Percentiles rank a stretch among this genome's conserved stretches.
Evolutionary conservation across 805 yeast genomes (phyloP).

Genomic region (Saccharomycopsis sp.): DNA sequence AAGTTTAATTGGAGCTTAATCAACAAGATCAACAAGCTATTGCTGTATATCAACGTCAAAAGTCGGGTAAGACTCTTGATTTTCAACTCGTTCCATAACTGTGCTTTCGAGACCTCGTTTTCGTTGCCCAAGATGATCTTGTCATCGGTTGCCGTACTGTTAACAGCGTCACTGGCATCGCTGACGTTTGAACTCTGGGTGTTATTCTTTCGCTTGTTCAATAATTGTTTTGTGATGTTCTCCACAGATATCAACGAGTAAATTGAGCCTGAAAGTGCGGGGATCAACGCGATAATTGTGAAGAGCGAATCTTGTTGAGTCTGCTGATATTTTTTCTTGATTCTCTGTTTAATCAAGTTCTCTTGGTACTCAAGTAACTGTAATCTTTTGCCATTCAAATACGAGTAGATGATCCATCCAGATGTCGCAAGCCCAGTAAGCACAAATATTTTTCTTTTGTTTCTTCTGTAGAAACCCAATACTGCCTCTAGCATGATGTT

Average conservation of each 20-base stretch:
- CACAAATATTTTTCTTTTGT: slow-evolving; percentile 38
- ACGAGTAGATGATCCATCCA: slow-evolving; percentile 38
- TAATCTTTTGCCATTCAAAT: slow-evolving; percentile 37
- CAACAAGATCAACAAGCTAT: slow-evolving; percentile 64
- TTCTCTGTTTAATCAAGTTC: slow-evolving; percentile 56
- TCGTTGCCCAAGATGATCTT: background rate
- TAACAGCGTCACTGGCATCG: background rate
- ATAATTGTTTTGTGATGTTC: slow-evolving; percentile 60
- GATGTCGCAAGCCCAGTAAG: slow-evolving; percentile 40
- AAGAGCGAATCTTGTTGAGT: slow-evolving; percentile 86
- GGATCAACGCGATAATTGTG: slow-evolving; percentile 76
- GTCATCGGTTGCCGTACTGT: slow-evolving; percentile 8
- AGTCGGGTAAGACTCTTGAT: slow-evolving; percentile 66
- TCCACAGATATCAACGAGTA: slow-evolving; percentile 63
- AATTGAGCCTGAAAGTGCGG: slow-evolving; percentile 65
- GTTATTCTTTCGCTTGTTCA: slow-evolving; percentile 30
- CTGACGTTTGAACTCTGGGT: slow-evolving; percentile 20
- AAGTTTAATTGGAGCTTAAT: slow-evolving; percentile 84
- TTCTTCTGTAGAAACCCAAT: slow-evolving; percentile 36
- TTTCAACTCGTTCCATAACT: slow-evolving; percentile 82
- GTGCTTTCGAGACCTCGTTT: slow-evolving; percentile 41
- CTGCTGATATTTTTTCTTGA: slow-evolving; percentile 78
- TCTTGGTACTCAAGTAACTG: slow-evolving; percentile 50
- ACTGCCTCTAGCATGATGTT: slow-evolving; percentile 30
- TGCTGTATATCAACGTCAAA: slow-evolving; percentile 61